phyloP scores from a whole-genome alignment of 2,329 filamentous ascomycete genomes.

The Graphilbum sp. region DNA sequence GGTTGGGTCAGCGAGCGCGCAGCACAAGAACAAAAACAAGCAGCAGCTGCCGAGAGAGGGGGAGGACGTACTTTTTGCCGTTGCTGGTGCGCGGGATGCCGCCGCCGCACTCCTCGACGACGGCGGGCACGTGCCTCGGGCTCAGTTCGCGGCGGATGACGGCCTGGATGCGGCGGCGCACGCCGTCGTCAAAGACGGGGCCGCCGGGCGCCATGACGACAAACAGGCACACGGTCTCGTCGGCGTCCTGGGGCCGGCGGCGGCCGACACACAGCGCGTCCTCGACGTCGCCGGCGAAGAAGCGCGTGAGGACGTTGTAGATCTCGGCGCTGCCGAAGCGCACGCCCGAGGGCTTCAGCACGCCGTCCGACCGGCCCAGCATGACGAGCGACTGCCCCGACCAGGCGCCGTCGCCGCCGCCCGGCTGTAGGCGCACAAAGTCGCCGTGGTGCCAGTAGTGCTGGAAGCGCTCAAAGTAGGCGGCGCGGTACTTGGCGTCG shows the following conservation, averaged over 20 bases:
- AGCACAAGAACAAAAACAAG: not conserved
- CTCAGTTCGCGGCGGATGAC: conserved; percentile 65
- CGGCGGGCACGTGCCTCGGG: conserved; percentile 71
- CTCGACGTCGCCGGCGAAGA: conserved; percentile 62
- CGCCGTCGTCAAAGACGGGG: conserved; percentile 36
- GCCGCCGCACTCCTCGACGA: conserved; percentile 60
- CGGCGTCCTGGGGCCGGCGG: conserved; percentile 50
- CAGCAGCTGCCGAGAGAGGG: not conserved
- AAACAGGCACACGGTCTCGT: conserved; percentile 82
- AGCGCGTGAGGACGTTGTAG: conserved; percentile 79
- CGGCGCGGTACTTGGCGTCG: conserved; percentile 59
- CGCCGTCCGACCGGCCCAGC: conserved; percentile 83
- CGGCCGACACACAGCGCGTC: conserved; percentile 82
- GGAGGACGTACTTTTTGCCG: conserved; percentile 72
- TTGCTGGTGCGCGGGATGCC: conserved; percentile 88
- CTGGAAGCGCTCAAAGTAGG: conserved; percentile 77
- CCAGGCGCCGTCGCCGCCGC: not conserved
- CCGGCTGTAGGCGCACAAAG: conserved; percentile 52
- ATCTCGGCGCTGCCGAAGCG: conserved; percentile 91
- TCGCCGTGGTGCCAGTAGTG: conserved; percentile 88
- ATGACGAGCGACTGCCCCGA: conserved; percentile 57
- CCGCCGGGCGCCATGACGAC: conserved; percentile 51
- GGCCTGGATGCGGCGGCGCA: conserved; percentile 47
- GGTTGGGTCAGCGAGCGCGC: not conserved
- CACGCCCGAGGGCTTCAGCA: conserved; percentile 82